A percentile compares a stretch with the other conserved stretches of the same genome.
Evolutionary conservation across 805 yeast genomes (phyloP).

Genomic region (Alloascoidea africana): DNA sequence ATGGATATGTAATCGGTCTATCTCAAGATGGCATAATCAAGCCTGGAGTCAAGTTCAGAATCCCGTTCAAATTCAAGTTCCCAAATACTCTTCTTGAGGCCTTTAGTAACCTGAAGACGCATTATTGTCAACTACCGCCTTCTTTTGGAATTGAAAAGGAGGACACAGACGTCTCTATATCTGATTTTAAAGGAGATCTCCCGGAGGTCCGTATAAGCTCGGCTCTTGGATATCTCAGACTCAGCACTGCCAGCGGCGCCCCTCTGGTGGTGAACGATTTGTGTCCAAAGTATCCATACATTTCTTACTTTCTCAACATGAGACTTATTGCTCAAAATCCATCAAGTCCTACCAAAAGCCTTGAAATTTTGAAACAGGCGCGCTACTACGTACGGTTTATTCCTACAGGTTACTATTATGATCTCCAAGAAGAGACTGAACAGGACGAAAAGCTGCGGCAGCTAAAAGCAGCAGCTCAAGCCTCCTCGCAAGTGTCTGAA

Average conservation of each 20-base stretch:
- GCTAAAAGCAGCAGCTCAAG: not conserved
- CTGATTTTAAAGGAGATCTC: not conserved
- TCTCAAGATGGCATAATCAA: not conserved
- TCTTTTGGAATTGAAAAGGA: not conserved
- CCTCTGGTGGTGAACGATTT: not conserved
- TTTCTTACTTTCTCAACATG: not conserved
- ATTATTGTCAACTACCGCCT: constrained; percentile 1
- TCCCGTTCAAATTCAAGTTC: not conserved
- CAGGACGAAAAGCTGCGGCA: not conserved
- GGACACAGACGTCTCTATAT: not conserved
- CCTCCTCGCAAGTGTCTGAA: not conserved
- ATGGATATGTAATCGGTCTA: not conserved
- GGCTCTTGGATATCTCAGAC: not conserved
- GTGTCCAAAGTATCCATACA: not conserved
- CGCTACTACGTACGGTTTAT: not conserved
- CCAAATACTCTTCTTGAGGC: not conserved
- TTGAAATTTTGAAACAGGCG: not conserved
- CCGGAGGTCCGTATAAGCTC: not conserved
- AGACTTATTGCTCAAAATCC: not conserved
- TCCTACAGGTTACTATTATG: not conserved
- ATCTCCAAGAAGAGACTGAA: not conserved
- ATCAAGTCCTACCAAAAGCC: not conserved
- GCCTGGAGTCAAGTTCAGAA: not conserved
- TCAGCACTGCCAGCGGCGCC: not conserved
- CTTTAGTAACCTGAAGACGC: not conserved